A percentile compares a stretch with the other conserved stretches of the same genome.
Evolutionary conservation across 495 filamentous ascomycete genomes (phyloP).

Genomic region (Aspergillus nanangensis): DNA sequence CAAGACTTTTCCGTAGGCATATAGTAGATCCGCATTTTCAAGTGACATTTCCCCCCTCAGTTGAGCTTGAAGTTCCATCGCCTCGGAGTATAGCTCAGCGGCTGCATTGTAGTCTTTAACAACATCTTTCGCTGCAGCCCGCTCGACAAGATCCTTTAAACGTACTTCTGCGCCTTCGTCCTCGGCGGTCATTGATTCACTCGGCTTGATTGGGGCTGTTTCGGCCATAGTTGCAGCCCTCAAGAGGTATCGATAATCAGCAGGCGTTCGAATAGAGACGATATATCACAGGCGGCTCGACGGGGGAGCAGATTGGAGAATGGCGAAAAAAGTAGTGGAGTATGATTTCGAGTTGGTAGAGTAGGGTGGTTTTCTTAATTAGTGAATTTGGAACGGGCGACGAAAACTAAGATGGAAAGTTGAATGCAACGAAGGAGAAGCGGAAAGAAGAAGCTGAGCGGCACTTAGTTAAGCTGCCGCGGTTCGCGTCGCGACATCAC

Average conservation of each 20-base stretch:
- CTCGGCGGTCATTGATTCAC: not conserved
- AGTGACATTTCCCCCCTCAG: conserved; percentile 88
- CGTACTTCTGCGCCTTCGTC: conserved; percentile 20
- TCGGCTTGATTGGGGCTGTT: conserved; percentile 6
- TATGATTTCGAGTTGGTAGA: too few relatives aligned
- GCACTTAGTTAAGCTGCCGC: not conserved
- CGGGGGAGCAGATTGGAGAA: too few relatives aligned
- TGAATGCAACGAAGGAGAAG: not conserved
- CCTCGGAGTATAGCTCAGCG: conserved; percentile 80
- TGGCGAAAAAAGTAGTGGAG: too few relatives aligned
- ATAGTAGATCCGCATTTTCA: conserved; percentile 88
- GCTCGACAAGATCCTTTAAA: conserved; percentile 45
- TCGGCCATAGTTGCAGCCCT: too few relatives aligned
- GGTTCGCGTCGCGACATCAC: not conserved
- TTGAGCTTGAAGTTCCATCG: conserved; percentile 83
- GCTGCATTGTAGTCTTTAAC: conserved; percentile 82
- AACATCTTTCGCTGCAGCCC: conserved; percentile 67
- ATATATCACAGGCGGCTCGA: too few relatives aligned
- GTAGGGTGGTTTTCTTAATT: too few relatives aligned
- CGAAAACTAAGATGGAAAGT: not conserved
- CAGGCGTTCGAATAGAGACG: too few relatives aligned
- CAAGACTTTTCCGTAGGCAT: conserved; percentile 84
- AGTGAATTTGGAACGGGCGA: too few relatives aligned
- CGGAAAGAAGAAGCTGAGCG: not conserved
- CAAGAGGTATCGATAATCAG: too few relatives aligned